A percentile compares a stretch with the other conserved stretches of the same genome.
phyloP scores from a whole-genome alignment of 2,329 filamentous ascomycete species.

The Aureobasidium melanogenum region DNA sequence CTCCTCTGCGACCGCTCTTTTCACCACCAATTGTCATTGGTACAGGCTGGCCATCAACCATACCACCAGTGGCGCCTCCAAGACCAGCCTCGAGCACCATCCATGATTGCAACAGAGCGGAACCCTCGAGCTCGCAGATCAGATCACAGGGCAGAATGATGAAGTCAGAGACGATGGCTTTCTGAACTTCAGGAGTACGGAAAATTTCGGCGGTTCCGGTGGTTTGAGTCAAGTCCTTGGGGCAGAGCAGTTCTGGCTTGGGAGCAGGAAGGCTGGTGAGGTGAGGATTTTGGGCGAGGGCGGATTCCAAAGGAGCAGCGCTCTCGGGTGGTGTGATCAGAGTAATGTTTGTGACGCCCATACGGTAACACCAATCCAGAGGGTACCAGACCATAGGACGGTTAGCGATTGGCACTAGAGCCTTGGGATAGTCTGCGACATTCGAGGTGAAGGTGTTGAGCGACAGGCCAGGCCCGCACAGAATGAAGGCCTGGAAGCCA shows the following conservation, averaged over 20 bases:
- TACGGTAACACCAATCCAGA: slow-evolving; percentile 75
- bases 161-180: slow-evolving; percentile 76
- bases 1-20: slow-evolving; percentile 58
- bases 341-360: slow-evolving; percentile 61
- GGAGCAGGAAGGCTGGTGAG: slow-evolving; percentile 65
- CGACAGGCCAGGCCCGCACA: slow-evolving; percentile 74
- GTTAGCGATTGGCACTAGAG: slow-evolving; percentile 73
- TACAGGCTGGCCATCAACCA: slow-evolving; percentile 34
- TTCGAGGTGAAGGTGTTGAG: slow-evolving; percentile 76
- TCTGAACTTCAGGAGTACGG: slow-evolving; percentile 70
- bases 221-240: slow-evolving; percentile 65
- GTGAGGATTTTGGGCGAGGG: slow-evolving; percentile 68
- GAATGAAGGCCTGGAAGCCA: slow-evolving; percentile 72
- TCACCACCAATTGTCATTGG: slow-evolving; percentile 46
- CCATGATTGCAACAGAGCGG: slow-evolving; percentile 80
- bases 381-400: slow-evolving; percentile 86
- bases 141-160: slow-evolving; percentile 87
- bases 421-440: slow-evolving; percentile 72
- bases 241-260: slow-evolving; percentile 66
- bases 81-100: slow-evolving; percentile 74
- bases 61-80: slow-evolving; percentile 47
- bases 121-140: slow-evolving; percentile 79
- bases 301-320: slow-evolving; percentile 56
- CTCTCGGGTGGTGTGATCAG: slow-evolving; percentile 50
- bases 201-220: slow-evolving; percentile 86